These are phyloP conservation scores for Candida smagusa DNA, from an alignment of 1,139 yeast genomes.

Conservation along the genomic window DNA sequence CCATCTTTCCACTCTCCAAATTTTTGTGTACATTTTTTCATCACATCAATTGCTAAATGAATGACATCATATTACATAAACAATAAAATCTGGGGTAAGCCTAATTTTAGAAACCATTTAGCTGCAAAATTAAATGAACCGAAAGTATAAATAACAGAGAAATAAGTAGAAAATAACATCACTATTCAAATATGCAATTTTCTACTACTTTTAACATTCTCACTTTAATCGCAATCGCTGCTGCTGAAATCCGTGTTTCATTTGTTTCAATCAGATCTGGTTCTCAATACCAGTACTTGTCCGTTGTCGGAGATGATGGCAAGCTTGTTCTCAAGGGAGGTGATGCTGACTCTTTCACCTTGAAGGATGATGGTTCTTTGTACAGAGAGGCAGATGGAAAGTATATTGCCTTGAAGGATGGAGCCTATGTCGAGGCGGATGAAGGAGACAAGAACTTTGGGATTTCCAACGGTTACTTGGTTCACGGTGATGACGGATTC, in stretches of 20 bases:
- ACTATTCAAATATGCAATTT: conserved; percentile 10
- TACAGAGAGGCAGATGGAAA: conserved; percentile 16
- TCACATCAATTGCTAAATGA: no score
- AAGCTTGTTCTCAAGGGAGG: conserved; percentile 17
- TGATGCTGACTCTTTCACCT: conserved; percentile 11
- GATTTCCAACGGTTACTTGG: conserved; percentile 14
- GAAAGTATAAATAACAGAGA: no score
- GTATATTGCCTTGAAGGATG: conserved; percentile 11
- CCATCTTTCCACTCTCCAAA: no score
- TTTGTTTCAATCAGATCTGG: conserved; percentile 25
- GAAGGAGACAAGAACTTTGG: conserved; percentile 15
- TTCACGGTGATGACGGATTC: conserved; percentile 14
- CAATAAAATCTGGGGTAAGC: no score
- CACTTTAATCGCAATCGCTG: conserved; percentile 22
- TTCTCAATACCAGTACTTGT: conserved; percentile 19
- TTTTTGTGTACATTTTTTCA: no score
- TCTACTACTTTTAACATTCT: conserved; percentile 16
- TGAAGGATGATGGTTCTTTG: conserved; percentile 19
- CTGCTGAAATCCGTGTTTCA: conserved; percentile 13
- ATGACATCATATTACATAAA: no score
- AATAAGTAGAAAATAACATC: no score
- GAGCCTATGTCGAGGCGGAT: conserved; percentile 12
- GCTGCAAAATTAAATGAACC: no score
- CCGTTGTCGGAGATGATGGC: conserved; percentile 10
- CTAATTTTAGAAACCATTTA: no score